phyloP scores from a whole-genome alignment of 139 green algal genomes.

The Diplosphaera chodatii region DNA sequence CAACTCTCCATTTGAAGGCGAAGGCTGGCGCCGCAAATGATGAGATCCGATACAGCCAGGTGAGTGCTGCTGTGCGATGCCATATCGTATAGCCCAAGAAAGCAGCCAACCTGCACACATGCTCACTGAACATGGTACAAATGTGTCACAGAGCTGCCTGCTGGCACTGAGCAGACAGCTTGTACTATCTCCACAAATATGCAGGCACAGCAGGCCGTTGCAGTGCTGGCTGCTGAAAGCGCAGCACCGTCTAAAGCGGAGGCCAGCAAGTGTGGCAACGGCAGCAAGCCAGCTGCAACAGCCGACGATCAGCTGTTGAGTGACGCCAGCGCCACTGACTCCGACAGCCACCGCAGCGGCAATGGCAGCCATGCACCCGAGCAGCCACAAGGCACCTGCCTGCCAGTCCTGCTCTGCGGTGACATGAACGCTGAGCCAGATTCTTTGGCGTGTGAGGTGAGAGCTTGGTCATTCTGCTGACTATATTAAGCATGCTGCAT shows the following conservation, averaged over 20 bases:
- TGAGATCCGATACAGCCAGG: slow-evolving; percentile 33
- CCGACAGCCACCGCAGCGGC: neutral
- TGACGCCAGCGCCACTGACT: too few species aligned
- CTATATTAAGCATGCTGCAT: too few species aligned
- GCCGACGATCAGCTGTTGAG: too few species aligned
- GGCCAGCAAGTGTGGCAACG: neutral
- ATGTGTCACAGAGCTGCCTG: too few species aligned
- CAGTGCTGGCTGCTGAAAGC: neutral
- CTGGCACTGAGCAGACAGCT: too few species aligned
- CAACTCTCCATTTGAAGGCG: slow-evolving; percentile 63
- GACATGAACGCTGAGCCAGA: slow-evolving; percentile 46
- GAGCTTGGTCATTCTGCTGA: slow-evolving; percentile 4
- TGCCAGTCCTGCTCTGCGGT: slow-evolving; percentile 33
- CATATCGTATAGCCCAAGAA: too few species aligned
- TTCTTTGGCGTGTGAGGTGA: slow-evolving; percentile 17
- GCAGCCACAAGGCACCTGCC: neutral
- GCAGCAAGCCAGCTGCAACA: neutral
- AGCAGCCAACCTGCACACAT: too few species aligned
- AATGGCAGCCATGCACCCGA: slow-evolving; percentile 6
- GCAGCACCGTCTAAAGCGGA: too few species aligned
- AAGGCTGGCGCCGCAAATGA: slow-evolving; percentile 50
- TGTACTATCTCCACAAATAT: too few species aligned
- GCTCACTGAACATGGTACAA: too few species aligned
- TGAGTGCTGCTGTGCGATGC: slow-evolving; percentile 14
- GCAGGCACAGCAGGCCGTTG: neutral